A percentile compares a stretch with the other conserved stretches of the same genome.
phyloP scores from a whole-genome alignment of 768 basidiomycete species.

The Boletus rufocinnamomeus region DNA sequence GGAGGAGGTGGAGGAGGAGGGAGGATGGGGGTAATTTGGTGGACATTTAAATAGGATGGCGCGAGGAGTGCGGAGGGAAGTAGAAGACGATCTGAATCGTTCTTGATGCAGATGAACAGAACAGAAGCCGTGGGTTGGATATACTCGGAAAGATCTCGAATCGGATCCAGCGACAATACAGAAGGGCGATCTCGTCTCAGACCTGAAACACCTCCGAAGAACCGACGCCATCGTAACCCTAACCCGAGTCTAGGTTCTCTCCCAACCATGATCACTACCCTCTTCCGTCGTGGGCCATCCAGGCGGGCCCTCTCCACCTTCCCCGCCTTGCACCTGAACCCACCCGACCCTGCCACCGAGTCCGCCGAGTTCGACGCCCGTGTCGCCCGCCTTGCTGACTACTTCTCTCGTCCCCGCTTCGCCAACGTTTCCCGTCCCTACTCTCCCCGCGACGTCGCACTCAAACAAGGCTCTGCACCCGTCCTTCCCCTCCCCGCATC shows the following conservation, averaged over 20 bases:
- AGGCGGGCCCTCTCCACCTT: constrained; percentile 40
- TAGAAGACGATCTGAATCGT: constrained; percentile 15
- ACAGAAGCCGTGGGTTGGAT: background rate
- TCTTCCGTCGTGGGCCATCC: constrained; percentile 6
- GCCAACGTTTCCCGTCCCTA: constrained; percentile 75
- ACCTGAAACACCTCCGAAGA: constrained; percentile 9
- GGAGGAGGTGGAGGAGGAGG: background rate
- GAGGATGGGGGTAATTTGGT: background rate
- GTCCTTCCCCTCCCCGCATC: constrained; percentile 75
- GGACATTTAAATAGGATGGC: constrained; percentile 16
- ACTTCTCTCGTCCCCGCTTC: constrained; percentile 79
- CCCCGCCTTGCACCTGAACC: constrained; percentile 49
- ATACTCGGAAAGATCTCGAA: background rate
- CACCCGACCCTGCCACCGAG: constrained; percentile 62
- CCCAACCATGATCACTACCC: constrained; percentile 28
- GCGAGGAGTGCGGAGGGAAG: constrained; percentile 32
- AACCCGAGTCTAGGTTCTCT: constrained; percentile 39
- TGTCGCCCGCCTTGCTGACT: constrained; percentile 62
- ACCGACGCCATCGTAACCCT: constrained; percentile 31
- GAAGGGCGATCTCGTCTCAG: constrained; percentile 19
- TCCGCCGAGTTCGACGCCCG: constrained; percentile 58
- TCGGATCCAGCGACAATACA: constrained; percentile 1
- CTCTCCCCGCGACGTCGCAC: constrained; percentile 73
- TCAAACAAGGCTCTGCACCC: constrained; percentile 87
- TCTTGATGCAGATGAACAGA: constrained; percentile 1